Evolutionary conservation across 129 eudicot genomes (phyloP), one percentile per base, ranked within the genome.

Genomic region (Smallanthus sonchifolius): DNA sequence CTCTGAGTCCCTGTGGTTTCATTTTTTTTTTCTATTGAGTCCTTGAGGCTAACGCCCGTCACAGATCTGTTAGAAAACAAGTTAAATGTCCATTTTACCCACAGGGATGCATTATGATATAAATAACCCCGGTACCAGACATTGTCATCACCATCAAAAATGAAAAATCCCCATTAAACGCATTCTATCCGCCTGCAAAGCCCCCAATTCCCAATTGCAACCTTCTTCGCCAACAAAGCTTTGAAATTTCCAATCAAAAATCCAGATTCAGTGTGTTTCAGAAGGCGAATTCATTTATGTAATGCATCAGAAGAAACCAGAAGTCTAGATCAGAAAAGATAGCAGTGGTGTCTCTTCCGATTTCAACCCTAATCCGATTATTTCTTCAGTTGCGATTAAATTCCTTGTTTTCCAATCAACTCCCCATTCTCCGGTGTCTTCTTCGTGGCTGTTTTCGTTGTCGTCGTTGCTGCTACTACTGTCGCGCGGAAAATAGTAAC

Each of bases 221-320:
- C 66, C 80, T 76, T 75, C 28, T 47, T 63, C 36, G 17, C 35
- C 70, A 63, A 73, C 69, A 42, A 61, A 60, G 10, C 65, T 49
- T 75, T 39, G 49, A 64, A 4, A 48, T 35, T 15, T 39, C 32
- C 13, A 7, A n/a, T 15, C 32, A 61, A 30, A 28, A 34, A 5
- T 11, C 16, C 14, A 28, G 17, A 2, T 59, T 24, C 59, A 30
- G 15, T 56, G 40, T 77, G 49, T 15, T 51, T 10, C 10, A 28
- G 55, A 76, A 16, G 16, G 19, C 32, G 3, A 63, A 40, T 77
- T 43, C 49, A 35, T 65, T 15, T 63, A 79, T 79, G 95, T 88
- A 86, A 93, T 93, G 98, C 98, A 93, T 93, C 95, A 90, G 87
- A 93, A 93, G 84, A 93, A 93, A 93, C 90, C 97, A 19, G 98